These are phyloP conservation scores for Caryopteris hybrid DNA, from an alignment of 305 asterid species.

Conservation along the genomic window DNA sequence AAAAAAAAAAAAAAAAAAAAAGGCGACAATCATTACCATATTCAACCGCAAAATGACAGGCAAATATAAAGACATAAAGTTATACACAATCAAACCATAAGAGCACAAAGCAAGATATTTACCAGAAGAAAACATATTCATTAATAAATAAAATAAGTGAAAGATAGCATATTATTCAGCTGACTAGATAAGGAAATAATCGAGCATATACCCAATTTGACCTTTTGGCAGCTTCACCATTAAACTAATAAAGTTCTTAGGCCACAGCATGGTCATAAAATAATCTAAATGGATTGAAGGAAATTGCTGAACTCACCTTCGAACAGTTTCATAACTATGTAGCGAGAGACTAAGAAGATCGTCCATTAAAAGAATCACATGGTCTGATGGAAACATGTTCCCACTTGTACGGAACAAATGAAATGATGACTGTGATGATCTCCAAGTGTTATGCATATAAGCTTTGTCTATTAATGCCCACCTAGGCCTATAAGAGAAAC, in stretches of 20 bases:
- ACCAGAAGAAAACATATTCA: background rate
- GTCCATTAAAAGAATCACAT: constrained; percentile 57
- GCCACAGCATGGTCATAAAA: constrained; percentile 5
- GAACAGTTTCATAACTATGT: constrained; percentile 95
- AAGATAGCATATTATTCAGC: background rate
- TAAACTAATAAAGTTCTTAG: constrained; percentile 5
- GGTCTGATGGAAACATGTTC: constrained; percentile 62
- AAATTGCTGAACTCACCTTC: constrained; percentile 56
- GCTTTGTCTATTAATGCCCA: constrained; percentile 97
- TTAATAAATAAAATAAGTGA: background rate
- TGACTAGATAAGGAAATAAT: constrained; percentile 1
- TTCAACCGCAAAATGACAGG: constrained; percentile 13
- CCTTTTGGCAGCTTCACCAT: constrained; percentile 2
- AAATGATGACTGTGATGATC: constrained; percentile 92
- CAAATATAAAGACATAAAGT: background rate
- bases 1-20: constrained; percentile 1
- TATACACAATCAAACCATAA: background rate
- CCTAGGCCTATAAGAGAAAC: constrained; percentile 65
- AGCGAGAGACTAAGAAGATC: constrained; percentile 86
- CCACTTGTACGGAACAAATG: constrained; percentile 64
- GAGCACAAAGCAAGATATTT: constrained; percentile 1
- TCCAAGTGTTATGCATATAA: constrained; percentile 94
- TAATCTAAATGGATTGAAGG: constrained; percentile 2
- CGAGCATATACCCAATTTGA: background rate
- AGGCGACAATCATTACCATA: background rate